Conservation (phyloP, 306 rosid species). For the Pyrus bretschneideri region DNA sequence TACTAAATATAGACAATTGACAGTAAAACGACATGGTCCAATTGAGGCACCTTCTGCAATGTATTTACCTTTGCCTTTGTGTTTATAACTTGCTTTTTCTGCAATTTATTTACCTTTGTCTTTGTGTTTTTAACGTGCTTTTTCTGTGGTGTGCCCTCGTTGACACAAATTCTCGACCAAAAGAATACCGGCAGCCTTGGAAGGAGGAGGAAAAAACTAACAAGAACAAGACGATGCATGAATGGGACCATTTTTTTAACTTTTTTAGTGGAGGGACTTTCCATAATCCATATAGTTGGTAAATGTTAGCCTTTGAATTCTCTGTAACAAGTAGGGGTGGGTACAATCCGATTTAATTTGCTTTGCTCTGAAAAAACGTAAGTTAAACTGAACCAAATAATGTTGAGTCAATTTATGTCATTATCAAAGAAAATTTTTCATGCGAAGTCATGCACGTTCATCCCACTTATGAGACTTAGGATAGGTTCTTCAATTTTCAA, state of each 20-base stretch:
- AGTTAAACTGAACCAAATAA: too few relatives aligned
- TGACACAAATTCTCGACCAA: conserved; percentile 1
- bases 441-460: not conserved
- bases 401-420: not conserved
- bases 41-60: conserved; percentile 14
- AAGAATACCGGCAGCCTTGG: not conserved
- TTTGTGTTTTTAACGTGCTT: not conserved
- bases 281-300: not conserved
- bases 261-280: not conserved
- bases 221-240: not conserved
- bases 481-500: not conserved
- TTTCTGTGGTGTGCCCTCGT: not conserved
- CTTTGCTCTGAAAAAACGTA: too few relatives aligned
- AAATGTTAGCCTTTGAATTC: not conserved
- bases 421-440: not conserved
- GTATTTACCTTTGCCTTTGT: not conserved
- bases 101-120: not conserved
- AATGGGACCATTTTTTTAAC: not conserved
- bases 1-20: not conserved
- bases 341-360: too few relatives aligned
- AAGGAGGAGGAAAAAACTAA: not conserved
- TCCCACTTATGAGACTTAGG: not conserved
- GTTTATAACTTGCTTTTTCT: not conserved
- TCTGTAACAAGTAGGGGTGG: not conserved
- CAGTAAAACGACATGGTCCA: conserved; percentile 23